Conservation (phyloP, 1,284 basidiomycete genomes). For the Fomitopsis schrenkii region DNA sequence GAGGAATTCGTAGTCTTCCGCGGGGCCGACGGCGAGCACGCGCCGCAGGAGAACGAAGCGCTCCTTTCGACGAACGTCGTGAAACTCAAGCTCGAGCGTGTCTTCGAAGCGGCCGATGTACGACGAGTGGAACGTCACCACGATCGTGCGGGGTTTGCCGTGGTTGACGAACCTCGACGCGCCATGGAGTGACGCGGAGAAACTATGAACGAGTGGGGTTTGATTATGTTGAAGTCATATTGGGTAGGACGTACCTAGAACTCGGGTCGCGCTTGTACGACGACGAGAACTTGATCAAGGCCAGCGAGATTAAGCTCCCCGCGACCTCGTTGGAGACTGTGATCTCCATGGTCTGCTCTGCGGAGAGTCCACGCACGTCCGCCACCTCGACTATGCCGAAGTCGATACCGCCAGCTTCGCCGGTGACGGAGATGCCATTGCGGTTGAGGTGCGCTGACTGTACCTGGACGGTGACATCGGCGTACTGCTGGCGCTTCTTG, state of each 20-base stretch:
- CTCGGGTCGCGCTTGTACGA: constrained; percentile 2
- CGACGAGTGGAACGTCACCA: constrained; percentile 29
- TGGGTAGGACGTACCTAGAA: constrained; percentile 2
- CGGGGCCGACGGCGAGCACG: constrained; percentile 22
- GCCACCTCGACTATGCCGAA: constrained; percentile 28
- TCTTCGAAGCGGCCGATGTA: constrained; percentile 44
- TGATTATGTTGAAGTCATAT: too few species aligned
- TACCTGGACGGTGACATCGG: constrained; percentile 2
- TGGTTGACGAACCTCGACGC: constrained; percentile 18
- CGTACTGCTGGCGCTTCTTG: not conserved
- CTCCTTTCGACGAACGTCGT: constrained; percentile 13
- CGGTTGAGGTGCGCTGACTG: constrained; percentile 10
- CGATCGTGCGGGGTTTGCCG: constrained; percentile 26
- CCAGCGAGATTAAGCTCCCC: not conserved
- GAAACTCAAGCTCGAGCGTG: constrained; percentile 29
- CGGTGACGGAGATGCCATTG: constrained; percentile 10
- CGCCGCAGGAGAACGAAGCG: constrained; percentile 22
- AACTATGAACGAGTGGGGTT: constrained; percentile 21
- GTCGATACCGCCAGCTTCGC: constrained; percentile 20
- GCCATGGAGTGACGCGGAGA: constrained; percentile 22
- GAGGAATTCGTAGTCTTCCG: constrained; percentile 21
- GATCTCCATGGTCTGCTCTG: constrained; percentile 25
- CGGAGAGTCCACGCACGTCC: constrained; percentile 23
- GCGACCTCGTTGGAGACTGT: constrained; percentile 22
- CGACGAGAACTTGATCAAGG: constrained; percentile 6